These are phyloP conservation scores for Penicillium sp. DNA, from an alignment of 2,329 filamentous ascomycete species.

Conservation along the genomic window DNA sequence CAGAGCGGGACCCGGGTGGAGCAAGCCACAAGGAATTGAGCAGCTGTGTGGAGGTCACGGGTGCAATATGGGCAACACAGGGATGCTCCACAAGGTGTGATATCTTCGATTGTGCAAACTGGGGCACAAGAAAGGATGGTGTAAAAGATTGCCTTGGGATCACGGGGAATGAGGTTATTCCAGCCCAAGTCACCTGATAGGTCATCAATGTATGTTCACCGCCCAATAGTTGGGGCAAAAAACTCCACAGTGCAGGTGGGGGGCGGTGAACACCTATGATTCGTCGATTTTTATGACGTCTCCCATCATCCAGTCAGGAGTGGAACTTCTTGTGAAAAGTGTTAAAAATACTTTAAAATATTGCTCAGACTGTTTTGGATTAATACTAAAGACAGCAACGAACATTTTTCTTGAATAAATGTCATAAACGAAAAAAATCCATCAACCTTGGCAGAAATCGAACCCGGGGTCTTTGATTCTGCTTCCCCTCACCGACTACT, in stretches of 20 bases:
- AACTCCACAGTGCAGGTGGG: not conserved
- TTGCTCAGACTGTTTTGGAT: too few relatives aligned
- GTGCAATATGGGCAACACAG: not conserved
- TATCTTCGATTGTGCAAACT: constrained; percentile 1
- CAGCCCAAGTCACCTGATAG: constrained; percentile 26
- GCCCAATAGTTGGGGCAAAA: constrained; percentile 3
- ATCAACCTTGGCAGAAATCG: too few relatives aligned
- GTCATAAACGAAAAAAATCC: too few relatives aligned
- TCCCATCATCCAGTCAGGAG: too few relatives aligned
- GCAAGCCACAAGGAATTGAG: constrained; percentile 4
- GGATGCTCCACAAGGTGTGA: not conserved
- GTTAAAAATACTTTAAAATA: too few relatives aligned
- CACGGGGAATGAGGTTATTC: constrained; percentile 24
- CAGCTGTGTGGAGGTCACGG: not conserved
- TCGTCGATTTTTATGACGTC: not conserved
- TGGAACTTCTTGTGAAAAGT: too few relatives aligned
- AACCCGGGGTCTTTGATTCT: too few relatives aligned
- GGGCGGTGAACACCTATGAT: not conserved
- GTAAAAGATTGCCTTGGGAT: constrained; percentile 8
- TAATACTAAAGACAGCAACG: too few relatives aligned
- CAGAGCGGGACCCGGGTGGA: constrained; percentile 6
- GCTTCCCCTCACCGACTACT: too few relatives aligned
- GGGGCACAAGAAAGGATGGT: constrained; percentile 8
- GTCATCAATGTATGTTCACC: constrained; percentile 1
- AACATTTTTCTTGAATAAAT: too few relatives aligned